Evolutionary conservation across 108 stramenopile species (phyloP).

Genomic region (Aurantiochytrium sp.): DNA sequence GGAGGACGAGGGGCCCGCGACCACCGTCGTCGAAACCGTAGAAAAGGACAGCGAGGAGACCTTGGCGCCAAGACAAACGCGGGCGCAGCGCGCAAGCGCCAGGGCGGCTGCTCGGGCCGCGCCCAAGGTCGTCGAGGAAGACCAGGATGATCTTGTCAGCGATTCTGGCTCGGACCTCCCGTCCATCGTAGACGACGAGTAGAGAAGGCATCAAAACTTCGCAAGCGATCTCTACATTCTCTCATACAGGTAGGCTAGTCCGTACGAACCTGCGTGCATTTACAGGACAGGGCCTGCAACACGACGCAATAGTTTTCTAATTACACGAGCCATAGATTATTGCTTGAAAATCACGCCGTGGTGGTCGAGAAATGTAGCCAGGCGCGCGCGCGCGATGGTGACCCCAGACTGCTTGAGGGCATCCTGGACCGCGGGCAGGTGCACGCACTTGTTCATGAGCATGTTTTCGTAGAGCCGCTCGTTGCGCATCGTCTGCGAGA

Average conservation of each 20-base stretch:
- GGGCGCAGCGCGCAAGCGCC: too few species aligned
- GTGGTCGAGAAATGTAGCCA: not conserved
- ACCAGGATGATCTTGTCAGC: not conserved
- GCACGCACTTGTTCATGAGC: slow-evolving; percentile 18
- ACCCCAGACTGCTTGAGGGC: not conserved
- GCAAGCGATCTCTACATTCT: too few species aligned
- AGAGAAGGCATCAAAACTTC: too few species aligned
- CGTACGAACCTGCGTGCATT: too few species aligned
- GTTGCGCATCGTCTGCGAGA: not conserved
- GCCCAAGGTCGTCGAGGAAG: not conserved
- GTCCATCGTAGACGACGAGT: slow-evolving; percentile 4
- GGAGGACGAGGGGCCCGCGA: too few species aligned
- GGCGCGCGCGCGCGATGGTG: not conserved
- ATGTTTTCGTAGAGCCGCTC: not conserved
- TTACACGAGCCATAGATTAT: too few species aligned
- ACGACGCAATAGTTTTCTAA: too few species aligned
- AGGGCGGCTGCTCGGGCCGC: too few species aligned
- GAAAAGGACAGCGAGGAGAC: not conserved
- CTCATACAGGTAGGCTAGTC: too few species aligned
- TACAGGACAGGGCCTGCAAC: too few species aligned
- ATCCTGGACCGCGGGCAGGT: not conserved
- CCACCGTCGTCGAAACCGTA: too few species aligned
- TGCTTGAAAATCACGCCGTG: not conserved
- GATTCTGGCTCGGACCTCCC: slow-evolving; percentile 12
- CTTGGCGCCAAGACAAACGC: not conserved